A percentile compares a stretch with the other conserved stretches of the same genome.
Evolutionary conservation across 2,329 filamentous ascomycete genomes (phyloP).

Genomic region (Diaporthe helianthi): DNA sequence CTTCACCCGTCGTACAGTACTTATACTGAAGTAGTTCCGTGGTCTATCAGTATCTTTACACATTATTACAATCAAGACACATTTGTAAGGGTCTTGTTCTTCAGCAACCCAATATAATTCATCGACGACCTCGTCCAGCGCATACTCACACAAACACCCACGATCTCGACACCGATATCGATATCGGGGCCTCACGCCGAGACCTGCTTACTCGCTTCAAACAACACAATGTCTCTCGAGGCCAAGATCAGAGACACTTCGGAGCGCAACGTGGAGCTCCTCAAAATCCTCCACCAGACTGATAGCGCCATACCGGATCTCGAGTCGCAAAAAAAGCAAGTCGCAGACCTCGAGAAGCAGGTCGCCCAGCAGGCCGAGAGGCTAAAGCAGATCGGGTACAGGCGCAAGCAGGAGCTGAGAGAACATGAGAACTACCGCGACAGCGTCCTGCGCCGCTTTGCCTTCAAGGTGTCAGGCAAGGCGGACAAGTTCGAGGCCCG

Average conservation of each 20-base stretch:
- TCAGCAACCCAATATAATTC: neutral
- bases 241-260: conserved; percentile 49
- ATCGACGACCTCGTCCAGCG: too few species aligned
- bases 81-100: too few species aligned
- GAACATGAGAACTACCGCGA: conserved; percentile 62
- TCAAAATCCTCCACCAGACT: conserved; percentile 55
- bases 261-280: conserved; percentile 51
- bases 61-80: neutral
- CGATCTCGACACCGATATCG: too few species aligned
- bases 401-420: conserved; percentile 55
- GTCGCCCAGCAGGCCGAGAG: conserved; percentile 46
- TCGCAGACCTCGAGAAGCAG: conserved; percentile 53
- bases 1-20: neutral
- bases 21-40: too few species aligned
- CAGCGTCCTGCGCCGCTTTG: conserved; percentile 58
- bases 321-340: conserved; percentile 52
- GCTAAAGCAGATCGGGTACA: conserved; percentile 48
- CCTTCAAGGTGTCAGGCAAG: conserved; percentile 58
- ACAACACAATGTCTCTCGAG: conserved; percentile 44
- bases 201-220: neutral
- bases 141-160: neutral
- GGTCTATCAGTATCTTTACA: neutral
- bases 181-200: neutral
- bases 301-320: conserved; percentile 56
- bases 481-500: conserved; percentile 56